phyloP scores from a whole-genome alignment of 169 alveolate genomes.

The Plasmodium gaboni region DNA sequence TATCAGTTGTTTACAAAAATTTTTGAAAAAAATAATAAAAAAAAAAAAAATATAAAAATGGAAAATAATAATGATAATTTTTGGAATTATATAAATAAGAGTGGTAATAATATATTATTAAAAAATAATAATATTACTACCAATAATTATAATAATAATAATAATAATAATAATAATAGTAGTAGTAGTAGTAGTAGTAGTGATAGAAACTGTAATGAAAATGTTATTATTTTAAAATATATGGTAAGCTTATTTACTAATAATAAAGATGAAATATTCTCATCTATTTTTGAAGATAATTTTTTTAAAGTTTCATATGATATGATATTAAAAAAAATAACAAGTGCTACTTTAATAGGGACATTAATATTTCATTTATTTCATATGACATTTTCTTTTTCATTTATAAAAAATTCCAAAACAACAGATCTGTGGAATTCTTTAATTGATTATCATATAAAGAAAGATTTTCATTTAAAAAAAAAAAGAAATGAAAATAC shows the following conservation, averaged over 20 bases:
- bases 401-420: slow-evolving; percentile 54
- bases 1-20: slow-evolving; percentile 33
- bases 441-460: slow-evolving; percentile 62
- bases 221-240: slow-evolving; percentile 23
- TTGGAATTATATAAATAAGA: slow-evolving; percentile 13
- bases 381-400: slow-evolving; percentile 30
- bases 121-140: too few species aligned
- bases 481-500: background rate
- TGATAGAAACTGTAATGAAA: background rate
- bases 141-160: background rate
- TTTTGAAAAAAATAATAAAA: slow-evolving; percentile 46
- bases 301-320: slow-evolving; percentile 25
- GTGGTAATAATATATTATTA: too few species aligned
- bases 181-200: background rate
- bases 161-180: background rate
- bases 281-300: slow-evolving; percentile 47
- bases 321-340: slow-evolving; percentile 26
- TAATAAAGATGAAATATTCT: slow-evolving; percentile 55
- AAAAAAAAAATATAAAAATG: slow-evolving; percentile 18
- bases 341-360: slow-evolving; percentile 57
- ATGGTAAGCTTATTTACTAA: slow-evolving; percentile 36
- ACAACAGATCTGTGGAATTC: slow-evolving; percentile 74
- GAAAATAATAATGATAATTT: background rate
- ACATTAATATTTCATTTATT: slow-evolving; percentile 66
- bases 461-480: slow-evolving; percentile 34